Percentiles rank a stretch among this genome's conserved stretches.
These are phyloP conservation scores for Tulasnella sp. DNA, from an alignment of 768 basidiomycete species.

Conservation along the genomic window DNA sequence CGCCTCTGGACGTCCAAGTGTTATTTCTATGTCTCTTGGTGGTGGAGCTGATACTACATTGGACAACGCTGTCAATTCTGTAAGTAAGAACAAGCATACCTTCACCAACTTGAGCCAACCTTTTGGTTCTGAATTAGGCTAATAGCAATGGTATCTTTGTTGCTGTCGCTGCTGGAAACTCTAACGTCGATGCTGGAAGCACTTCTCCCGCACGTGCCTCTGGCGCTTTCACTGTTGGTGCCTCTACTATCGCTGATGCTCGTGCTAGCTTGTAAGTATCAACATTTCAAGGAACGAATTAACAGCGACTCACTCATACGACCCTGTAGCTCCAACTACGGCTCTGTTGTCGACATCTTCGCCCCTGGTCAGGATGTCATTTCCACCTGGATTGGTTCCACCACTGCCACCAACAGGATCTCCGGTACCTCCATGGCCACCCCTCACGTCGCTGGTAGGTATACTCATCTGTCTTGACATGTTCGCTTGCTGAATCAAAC, in stretches of 20 bases:
- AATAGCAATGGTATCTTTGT: slow-evolving; percentile 16
- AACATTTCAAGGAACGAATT: too few relatives aligned
- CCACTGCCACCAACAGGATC: slow-evolving; percentile 11
- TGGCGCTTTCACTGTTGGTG: slow-evolving; percentile 18
- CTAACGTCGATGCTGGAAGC: slow-evolving; percentile 14
- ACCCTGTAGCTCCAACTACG: too few relatives aligned
- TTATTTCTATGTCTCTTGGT: slow-evolving; percentile 15
- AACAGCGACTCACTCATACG: too few relatives aligned
- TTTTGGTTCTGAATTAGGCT: neutral
- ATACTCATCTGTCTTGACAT: neutral
- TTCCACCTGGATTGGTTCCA: slow-evolving; percentile 9
- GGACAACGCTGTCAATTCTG: slow-evolving; percentile 15
- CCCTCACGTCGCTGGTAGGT: too few relatives aligned
- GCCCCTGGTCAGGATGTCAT: slow-evolving; percentile 12
- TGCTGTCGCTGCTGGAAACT: slow-evolving; percentile 19
- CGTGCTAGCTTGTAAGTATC: slow-evolving; percentile 90
- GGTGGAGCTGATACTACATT: slow-evolving; percentile 11
- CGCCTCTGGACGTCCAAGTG: slow-evolving; percentile 22
- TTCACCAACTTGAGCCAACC: neutral
- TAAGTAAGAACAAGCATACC: neutral
- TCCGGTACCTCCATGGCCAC: slow-evolving; percentile 13
- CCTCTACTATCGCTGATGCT: slow-evolving; percentile 52
- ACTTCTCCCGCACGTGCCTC: slow-evolving; percentile 16
- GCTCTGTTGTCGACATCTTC: slow-evolving; percentile 1
- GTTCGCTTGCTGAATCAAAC: slow-evolving; percentile 7